Conservation (phyloP, 192 early-diverging fungal species). For the Coemansia sp. region DNA sequence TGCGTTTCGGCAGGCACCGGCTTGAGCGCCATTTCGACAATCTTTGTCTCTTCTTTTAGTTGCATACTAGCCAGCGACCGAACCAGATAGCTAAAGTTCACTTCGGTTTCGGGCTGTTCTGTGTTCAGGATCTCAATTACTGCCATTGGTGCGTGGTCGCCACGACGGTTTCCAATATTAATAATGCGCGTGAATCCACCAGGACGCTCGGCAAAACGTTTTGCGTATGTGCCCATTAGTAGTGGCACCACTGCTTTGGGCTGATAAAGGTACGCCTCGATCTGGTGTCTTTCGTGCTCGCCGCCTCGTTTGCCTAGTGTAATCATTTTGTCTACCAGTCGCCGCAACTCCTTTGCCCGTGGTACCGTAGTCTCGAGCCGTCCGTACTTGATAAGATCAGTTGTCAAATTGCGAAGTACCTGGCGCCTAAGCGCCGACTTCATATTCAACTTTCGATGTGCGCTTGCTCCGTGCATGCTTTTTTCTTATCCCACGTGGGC, state of each 20-base stretch:
- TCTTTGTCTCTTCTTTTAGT: conserved; percentile 27
- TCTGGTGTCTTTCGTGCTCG: conserved; percentile 56
- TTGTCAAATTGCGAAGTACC: conserved; percentile 78
- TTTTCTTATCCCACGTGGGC: too few relatives aligned
- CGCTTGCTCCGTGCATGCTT: conserved; percentile 39
- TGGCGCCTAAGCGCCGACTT: conserved; percentile 61
- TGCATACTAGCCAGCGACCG: conserved; percentile 46
- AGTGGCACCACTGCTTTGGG: conserved; percentile 72
- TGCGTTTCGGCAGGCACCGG: conserved; percentile 12
- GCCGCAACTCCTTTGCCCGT: conserved; percentile 86
- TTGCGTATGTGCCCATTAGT: conserved; percentile 75
- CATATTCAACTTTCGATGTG: conserved; percentile 46
- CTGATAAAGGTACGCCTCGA: conserved; percentile 60
- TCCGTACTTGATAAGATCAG: conserved; percentile 80
- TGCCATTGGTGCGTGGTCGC: conserved; percentile 84
- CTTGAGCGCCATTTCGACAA: conserved; percentile 24
- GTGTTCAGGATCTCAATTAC: conserved; percentile 88
- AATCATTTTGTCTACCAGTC: conserved; percentile 84
- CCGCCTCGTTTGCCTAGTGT: conserved; percentile 75
- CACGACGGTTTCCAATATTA: conserved; percentile 67
- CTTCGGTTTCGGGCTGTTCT: conserved; percentile 61
- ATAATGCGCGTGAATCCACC: conserved; percentile 91
- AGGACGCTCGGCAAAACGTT: conserved; percentile 67
- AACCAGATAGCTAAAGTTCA: conserved; percentile 54
- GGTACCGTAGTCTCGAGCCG: conserved; percentile 90